Evolutionary conservation across 371 early-diverging fungal genomes (phyloP).

Genomic region (Dinochytrium kinnereticum): DNA sequence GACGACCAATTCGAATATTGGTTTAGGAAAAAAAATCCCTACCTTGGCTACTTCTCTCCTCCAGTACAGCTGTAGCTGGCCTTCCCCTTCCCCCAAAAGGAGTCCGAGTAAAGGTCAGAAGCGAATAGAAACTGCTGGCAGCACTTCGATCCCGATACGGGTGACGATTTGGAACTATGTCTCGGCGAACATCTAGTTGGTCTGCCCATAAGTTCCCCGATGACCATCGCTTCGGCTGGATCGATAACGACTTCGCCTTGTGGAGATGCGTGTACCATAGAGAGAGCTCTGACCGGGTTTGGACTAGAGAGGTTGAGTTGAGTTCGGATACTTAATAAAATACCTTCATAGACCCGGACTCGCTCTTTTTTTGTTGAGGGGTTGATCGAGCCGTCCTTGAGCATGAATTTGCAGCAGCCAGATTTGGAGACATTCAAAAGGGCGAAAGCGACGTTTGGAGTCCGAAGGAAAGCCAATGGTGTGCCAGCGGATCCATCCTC

Average conservation of each 20-base stretch:
- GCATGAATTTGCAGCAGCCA: background rate
- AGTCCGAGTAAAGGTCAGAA: background rate
- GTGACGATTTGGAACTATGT: background rate
- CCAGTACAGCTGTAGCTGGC: background rate
- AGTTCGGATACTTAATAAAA: background rate
- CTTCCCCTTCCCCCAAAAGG: background rate
- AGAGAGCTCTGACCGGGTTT: background rate
- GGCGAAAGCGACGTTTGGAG: slow-evolving; percentile 1
- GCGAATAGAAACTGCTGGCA: slow-evolving; percentile 1
- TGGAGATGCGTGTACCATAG: slow-evolving; percentile 5
- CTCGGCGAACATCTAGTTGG: background rate
- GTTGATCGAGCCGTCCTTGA: slow-evolving; percentile 6
- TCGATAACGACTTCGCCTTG: background rate
- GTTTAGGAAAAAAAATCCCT: too few species aligned
- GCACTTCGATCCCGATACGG: background rate
- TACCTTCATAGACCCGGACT: slow-evolving; percentile 1
- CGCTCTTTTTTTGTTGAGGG: background rate
- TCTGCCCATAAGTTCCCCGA: slow-evolving; percentile 6
- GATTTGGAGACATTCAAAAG: background rate
- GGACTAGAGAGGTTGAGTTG: background rate
- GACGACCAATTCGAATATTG: too few species aligned
- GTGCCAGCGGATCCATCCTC: background rate
- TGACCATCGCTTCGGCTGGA: slow-evolving; percentile 1
- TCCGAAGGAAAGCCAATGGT: background rate
- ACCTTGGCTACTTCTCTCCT: background rate